phyloP scores from a whole-genome alignment of 2,329 filamentous ascomycete species.

The Elsinoe perseae region DNA sequence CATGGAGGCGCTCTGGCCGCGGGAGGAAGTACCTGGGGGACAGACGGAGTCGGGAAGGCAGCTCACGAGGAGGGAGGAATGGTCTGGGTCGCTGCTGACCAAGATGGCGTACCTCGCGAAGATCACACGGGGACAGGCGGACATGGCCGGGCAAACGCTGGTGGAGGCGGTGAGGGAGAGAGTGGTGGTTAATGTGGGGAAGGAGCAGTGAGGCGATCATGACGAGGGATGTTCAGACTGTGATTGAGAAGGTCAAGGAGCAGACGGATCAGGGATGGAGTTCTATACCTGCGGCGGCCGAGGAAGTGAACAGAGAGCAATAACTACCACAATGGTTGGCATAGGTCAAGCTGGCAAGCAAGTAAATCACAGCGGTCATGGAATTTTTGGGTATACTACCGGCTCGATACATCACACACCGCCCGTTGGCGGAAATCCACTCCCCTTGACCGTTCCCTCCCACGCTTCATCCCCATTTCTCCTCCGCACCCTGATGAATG shows the following conservation, averaged over 20 bases:
- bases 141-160: neutral
- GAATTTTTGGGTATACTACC: too few species aligned
- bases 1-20: neutral
- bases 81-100: neutral
- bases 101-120: neutral
- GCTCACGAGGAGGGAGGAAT: neutral
- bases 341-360: too few species aligned
- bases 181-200: neutral
- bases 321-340: too few species aligned
- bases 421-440: conserved; percentile 65
- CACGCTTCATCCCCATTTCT: conserved; percentile 52
- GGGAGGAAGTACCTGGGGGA: neutral
- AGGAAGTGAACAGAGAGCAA: too few species aligned
- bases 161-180: neutral
- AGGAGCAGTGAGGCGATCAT: neutral
- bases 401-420: too few species aligned
- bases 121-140: neutral
- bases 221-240: neutral
- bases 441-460: conserved; percentile 56
- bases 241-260: neutral
- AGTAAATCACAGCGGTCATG: too few species aligned
- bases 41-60: neutral
- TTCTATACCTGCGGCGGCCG: neutral
- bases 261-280: neutral
- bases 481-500: conserved; percentile 62